Evolutionary conservation across 2,329 filamentous ascomycete species (phyloP).

Genomic region (Diaporthe citriasiana): DNA sequence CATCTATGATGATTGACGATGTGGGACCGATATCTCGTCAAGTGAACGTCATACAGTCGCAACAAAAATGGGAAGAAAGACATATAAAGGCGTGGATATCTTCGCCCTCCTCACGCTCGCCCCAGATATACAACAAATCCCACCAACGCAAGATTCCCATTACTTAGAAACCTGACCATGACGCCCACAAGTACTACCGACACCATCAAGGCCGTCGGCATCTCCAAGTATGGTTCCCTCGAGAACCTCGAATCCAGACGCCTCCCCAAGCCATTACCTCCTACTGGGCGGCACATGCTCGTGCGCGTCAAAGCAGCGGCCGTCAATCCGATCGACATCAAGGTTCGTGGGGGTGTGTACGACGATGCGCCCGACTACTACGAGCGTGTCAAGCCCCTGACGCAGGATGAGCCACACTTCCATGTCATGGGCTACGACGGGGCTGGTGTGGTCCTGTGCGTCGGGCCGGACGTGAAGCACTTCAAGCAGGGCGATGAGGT

Average conservation of each 20-base stretch:
- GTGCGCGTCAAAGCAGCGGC: conserved; percentile 47
- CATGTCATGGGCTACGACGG: conserved; percentile 61
- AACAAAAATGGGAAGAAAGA: neutral
- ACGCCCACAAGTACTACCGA: neutral
- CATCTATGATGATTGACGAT: neutral
- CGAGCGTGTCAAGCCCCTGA: conserved; percentile 47
- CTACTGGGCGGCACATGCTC: conserved; percentile 46
- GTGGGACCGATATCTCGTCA: conserved; percentile 2
- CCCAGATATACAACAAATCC: neutral
- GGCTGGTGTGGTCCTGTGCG: conserved; percentile 54
- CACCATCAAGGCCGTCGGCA: conserved; percentile 46
- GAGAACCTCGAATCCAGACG: conserved; percentile 44
- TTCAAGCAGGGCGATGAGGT: conserved; percentile 60
- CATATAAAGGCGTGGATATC: neutral
- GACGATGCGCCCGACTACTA: conserved; percentile 56
- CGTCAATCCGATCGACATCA: conserved; percentile 58
- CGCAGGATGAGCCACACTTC: conserved; percentile 43
- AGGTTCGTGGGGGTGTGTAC: conserved; percentile 52
- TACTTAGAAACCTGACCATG: conserved; percentile 1
- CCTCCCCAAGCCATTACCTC: conserved; percentile 43
- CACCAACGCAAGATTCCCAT: neutral
- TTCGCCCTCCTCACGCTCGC: neutral
- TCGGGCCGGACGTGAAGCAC: conserved; percentile 50
- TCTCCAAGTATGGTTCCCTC: conserved; percentile 45
- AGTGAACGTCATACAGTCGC: conserved; percentile 17